phyloP scores from a whole-genome alignment of 176 grass and related monocot species.

The Pontederia paniculata region DNA sequence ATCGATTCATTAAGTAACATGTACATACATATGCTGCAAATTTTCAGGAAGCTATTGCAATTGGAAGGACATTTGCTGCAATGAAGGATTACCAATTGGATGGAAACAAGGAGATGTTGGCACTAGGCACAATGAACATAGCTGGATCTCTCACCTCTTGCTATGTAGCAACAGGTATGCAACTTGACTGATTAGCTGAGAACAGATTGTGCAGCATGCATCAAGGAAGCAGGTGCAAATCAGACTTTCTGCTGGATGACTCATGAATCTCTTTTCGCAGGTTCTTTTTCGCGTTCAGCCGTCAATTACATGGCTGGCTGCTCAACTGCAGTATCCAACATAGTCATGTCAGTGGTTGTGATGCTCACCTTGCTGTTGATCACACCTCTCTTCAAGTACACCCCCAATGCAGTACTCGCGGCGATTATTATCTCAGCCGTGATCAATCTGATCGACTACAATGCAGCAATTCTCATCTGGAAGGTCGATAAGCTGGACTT shows the following conservation, averaged over 20 bases:
- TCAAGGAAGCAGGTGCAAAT: no score
- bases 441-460: not conserved
- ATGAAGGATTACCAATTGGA: slow-evolving; percentile 13
- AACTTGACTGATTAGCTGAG: no score
- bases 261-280: not conserved
- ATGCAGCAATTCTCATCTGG: not conserved
- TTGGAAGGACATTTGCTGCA: slow-evolving; percentile 9
- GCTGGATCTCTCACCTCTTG: slow-evolving; percentile 9
- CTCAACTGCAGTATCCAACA: not conserved
- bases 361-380: slow-evolving; percentile 13
- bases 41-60: slow-evolving; percentile 12
- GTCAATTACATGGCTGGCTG: slow-evolving; percentile 16
- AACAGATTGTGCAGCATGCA: no score
- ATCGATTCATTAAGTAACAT: not conserved
- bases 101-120: slow-evolving; percentile 19
- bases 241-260: not conserved
- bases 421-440: slow-evolving; percentile 13
- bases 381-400: slow-evolving; percentile 13
- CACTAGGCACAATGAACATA: slow-evolving; percentile 5
- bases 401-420: slow-evolving; percentile 6
- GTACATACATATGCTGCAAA: not conserved
- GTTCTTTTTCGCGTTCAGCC: slow-evolving; percentile 7
- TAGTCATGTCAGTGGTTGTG: slow-evolving; percentile 2
- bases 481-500: slow-evolving; percentile 15
- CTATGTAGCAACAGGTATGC: slow-evolving; percentile 10